Percentiles rank a stretch among this genome's conserved stretches.
Evolutionary conservation across 305 asterid species (phyloP).

Genomic region (Rubia peregrina): DNA sequence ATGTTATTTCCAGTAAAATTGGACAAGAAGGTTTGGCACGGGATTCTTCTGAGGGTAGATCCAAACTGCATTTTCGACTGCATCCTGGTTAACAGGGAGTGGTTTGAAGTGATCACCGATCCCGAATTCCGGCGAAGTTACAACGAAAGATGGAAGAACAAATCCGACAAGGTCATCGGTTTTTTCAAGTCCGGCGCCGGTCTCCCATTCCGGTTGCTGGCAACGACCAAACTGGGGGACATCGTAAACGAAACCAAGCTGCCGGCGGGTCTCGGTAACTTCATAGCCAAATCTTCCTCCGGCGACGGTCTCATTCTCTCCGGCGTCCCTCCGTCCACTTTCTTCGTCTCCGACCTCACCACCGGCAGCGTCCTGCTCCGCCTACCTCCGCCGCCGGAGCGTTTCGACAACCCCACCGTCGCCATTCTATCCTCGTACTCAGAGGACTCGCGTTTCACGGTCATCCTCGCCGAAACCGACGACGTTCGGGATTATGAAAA

Average conservation of each 20-base stretch:
- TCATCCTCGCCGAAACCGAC: neutral
- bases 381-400: neutral
- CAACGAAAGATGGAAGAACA: neutral
- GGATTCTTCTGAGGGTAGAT: neutral
- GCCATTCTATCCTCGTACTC: neutral
- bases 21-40: neutral
- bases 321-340: neutral
- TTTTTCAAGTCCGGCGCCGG: neutral
- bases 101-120: neutral
- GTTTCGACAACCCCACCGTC: neutral
- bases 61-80: neutral
- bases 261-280: neutral
- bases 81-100: neutral
- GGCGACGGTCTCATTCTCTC: constrained; percentile 1
- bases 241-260: neutral
- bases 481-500: neutral
- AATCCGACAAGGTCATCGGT: neutral
- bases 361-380: neutral
- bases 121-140: neutral
- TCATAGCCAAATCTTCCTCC: neutral
- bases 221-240: neutral
- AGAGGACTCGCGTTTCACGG: neutral
- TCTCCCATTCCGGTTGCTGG: neutral
- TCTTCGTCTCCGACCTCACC: neutral
- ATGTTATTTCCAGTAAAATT: neutral